Percentiles rank a stretch among this genome's conserved stretches.
Evolutionary conservation across 306 rosid species (phyloP).

Genomic region (apple (Malus domestica)): ASM211411v1 NC_041799.1:41524501-41525000

Average conservation of each 20-base stretch:
- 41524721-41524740: conserved; percentile 96
- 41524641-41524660: conserved; percentile 83
- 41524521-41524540: conserved; percentile 68
- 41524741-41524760: conserved; percentile 96
- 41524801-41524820: conserved; percentile 94
- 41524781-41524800: conserved; percentile 93
- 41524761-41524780: conserved; percentile 83
- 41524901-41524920: conserved; percentile 89
- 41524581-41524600: conserved; percentile 66
- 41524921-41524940: conserved; percentile 78
- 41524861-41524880: conserved; percentile 99
- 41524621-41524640: conserved; percentile 96
- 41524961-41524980: conserved; percentile 93
- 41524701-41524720: conserved; percentile 62
- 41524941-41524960: conserved; percentile 88
- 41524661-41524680: conserved; percentile 86
- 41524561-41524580: conserved; percentile 86
- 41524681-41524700: conserved; percentile 76
- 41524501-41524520: conserved; percentile 78
- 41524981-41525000: conserved; percentile 66
- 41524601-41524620: conserved; percentile 66
- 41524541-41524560: conserved; percentile 88
- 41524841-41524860: conserved; percentile 98
- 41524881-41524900: conserved; percentile 99
- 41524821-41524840: conserved; percentile 96